Percentiles rank a stretch among this genome's conserved stretches.
Evolutionary conservation across 2,329 filamentous ascomycete species (phyloP).

Genomic region (Aureobasidium uvarum): DNA sequence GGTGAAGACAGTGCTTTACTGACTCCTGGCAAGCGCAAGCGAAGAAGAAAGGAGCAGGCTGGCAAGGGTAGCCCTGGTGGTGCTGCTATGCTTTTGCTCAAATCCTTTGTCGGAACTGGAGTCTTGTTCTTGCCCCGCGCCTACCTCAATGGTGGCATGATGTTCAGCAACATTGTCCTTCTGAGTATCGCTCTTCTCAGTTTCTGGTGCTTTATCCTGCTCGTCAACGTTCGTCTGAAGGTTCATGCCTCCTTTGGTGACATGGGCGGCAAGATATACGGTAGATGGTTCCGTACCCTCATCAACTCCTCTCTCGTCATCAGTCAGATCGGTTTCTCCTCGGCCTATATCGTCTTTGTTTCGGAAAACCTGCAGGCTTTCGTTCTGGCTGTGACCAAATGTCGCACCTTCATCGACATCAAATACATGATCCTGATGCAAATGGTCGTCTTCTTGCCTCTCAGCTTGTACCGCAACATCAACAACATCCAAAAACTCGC

Average conservation of each 20-base stretch:
- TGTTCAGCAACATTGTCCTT: constrained; percentile 92
- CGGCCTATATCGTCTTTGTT: constrained; percentile 95
- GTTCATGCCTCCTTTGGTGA: constrained; percentile 96
- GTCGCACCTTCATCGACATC: constrained; percentile 80
- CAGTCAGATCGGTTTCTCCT: constrained; percentile 92
- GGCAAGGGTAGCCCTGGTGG: constrained; percentile 77
- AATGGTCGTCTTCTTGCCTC: constrained; percentile 89
- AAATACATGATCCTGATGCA: constrained; percentile 91
- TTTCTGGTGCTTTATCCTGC: constrained; percentile 95
- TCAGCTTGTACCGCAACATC: constrained; percentile 93
- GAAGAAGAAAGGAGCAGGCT: constrained; percentile 72
- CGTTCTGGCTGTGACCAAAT: constrained; percentile 85
- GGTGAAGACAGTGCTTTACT: constrained; percentile 85
- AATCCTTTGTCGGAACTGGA: constrained; percentile 96
- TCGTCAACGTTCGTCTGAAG: constrained; percentile 80
- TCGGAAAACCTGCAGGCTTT: constrained; percentile 95
- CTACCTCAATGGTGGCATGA: constrained; percentile 94
- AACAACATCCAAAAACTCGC: constrained; percentile 96
- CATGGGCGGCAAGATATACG: constrained; percentile 89
- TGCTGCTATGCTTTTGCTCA: constrained; percentile 81
- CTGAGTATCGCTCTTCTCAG: constrained; percentile 79
- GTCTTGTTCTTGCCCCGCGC: constrained; percentile 90
- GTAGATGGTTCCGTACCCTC: constrained; percentile 80
- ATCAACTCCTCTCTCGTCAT: constrained; percentile 92
- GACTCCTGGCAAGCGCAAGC: constrained; percentile 64